Conservation (phyloP, 176 grass and related monocot genomes). For the Eragrostis curvula region DNA sequence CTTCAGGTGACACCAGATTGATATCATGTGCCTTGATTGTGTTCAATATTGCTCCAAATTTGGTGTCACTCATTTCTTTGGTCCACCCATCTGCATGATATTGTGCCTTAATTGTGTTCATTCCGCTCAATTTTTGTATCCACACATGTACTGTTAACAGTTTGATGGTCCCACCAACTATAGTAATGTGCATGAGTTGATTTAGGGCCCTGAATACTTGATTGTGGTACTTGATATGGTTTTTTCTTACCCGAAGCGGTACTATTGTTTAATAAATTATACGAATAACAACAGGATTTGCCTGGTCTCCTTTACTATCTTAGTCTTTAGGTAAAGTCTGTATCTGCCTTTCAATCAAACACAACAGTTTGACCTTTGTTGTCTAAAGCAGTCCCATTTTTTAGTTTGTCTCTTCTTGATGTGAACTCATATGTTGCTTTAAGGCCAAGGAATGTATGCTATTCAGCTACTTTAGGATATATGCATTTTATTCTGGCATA, state of each 20-base stretch:
- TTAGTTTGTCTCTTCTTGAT: not conserved
- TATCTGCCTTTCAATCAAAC: conserved; percentile 10
- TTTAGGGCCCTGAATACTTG: not conserved
- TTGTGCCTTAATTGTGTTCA: not conserved
- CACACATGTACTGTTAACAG: conserved; percentile 4
- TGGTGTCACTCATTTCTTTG: conserved; percentile 18
- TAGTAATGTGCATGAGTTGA: conserved; percentile 3
- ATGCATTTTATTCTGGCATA: conserved; percentile 18
- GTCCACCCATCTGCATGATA: conserved; percentile 7
- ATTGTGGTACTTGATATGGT: not conserved
- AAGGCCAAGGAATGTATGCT: not conserved
- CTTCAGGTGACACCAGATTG: conserved; percentile 40
- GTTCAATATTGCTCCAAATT: no score
- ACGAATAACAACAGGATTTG: not conserved
- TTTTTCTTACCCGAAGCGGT: not conserved
- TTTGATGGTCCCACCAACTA: conserved; percentile 17
- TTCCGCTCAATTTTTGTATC: not conserved
- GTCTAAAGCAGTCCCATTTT: not conserved
- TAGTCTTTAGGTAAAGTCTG: not conserved
- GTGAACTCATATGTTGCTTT: conserved; percentile 15
- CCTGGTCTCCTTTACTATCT: not conserved
- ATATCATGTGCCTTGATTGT: not conserved
- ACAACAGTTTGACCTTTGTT: conserved; percentile 5
- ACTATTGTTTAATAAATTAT: conserved; percentile 2
- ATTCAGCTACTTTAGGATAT: not conserved